Conservation (phyloP, 192 early-diverging fungal species). For the Phlyctochytrium planicorne region DNA sequence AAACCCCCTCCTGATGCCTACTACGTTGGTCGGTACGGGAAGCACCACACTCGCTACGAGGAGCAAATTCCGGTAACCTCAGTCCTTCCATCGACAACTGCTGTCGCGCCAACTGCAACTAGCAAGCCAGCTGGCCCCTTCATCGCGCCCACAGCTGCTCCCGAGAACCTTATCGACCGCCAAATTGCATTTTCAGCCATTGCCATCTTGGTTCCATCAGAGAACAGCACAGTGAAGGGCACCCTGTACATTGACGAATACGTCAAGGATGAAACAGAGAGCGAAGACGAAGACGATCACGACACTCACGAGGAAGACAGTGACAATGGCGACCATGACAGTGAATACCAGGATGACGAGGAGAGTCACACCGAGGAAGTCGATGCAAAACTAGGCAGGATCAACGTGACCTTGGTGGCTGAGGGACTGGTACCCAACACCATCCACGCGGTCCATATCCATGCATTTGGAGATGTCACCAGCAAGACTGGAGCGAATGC, state of each 20-base stretch:
- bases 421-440: constrained; percentile 20
- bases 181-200: background rate
- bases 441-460: constrained; percentile 20
- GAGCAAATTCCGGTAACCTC: too few relatives aligned
- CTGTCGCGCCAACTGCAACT: background rate
- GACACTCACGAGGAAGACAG: too few relatives aligned
- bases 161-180: background rate
- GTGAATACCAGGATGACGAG: too few relatives aligned
- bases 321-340: too few relatives aligned
- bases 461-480: constrained; percentile 16
- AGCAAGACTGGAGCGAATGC: background rate
- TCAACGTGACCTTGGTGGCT: constrained; percentile 7
- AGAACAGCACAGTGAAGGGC: background rate
- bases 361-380: too few relatives aligned
- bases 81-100: background rate
- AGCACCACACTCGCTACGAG: too few relatives aligned
- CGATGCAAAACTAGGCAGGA: background rate
- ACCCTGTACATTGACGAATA: background rate
- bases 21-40: too few relatives aligned
- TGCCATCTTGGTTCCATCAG: background rate
- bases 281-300: too few relatives aligned
- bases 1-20: too few relatives aligned
- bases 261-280: too few relatives aligned
- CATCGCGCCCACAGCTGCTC: background rate
- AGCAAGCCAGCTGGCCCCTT: background rate